Evolutionary conservation across 75 land plant species (phyloP).

Genomic region (Selaginella tamariscina): DNA sequence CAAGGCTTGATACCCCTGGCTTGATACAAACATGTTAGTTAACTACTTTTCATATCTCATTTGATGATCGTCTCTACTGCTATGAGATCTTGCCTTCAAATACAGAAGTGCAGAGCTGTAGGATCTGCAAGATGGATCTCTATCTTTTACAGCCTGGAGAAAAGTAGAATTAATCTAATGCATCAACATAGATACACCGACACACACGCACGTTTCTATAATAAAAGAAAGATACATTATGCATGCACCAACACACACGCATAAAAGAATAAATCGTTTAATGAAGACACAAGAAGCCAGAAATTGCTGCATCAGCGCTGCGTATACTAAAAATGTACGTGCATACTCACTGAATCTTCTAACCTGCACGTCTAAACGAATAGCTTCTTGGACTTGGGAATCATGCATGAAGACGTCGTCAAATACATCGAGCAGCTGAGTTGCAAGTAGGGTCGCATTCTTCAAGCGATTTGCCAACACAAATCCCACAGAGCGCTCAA

Average conservation of each 20-base stretch:
- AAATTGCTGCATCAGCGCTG: too few species aligned
- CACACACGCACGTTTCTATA: too few species aligned
- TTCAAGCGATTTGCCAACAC: conserved; percentile 80
- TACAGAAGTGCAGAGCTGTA: conserved; percentile 67
- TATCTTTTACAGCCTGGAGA: conserved; percentile 67
- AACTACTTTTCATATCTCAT: too few species aligned
- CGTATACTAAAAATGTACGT: too few species aligned
- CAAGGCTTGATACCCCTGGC: conserved; percentile 76
- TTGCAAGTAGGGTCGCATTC: conserved; percentile 76
- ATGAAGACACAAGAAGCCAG: too few species aligned
- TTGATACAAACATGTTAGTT: too few species aligned
- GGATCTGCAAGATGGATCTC: conserved; percentile 81
- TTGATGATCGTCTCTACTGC: too few species aligned
- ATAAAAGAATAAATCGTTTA: too few species aligned
- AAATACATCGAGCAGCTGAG: conserved; percentile 82
- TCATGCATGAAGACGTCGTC: conserved; percentile 62
- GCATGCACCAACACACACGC: too few species aligned
- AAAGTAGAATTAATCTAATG: not conserved
- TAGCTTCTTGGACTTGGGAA: conserved; percentile 45
- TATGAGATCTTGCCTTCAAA: conserved; percentile 83
- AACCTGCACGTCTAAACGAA: conserved; percentile 88
- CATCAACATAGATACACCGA: too few species aligned
- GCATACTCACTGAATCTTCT: too few species aligned
- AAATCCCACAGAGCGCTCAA: conserved; percentile 79
- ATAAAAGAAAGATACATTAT: not conserved